Percentiles rank a stretch among this genome's conserved stretches.
These are phyloP conservation scores for Apophysomyces sp. DNA, from an alignment of 371 early-diverging fungal genomes.

Conservation along the genomic window DNA sequence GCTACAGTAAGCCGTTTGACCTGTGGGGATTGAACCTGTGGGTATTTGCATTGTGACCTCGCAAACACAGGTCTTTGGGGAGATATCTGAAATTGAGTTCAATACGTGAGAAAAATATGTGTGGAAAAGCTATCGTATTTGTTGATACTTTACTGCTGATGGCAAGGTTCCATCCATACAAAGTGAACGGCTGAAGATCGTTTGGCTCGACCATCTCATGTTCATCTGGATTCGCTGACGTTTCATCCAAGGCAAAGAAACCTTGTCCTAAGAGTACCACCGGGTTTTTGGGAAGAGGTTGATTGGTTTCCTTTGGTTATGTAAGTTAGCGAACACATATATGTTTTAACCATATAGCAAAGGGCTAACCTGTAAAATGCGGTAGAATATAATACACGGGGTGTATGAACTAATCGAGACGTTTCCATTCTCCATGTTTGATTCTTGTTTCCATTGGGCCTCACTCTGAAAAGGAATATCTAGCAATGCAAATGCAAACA, in stretches of 20 bases:
- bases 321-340: not conserved
- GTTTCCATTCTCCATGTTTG: constrained; percentile 15
- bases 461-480: constrained; percentile 41
- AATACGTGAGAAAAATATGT: not conserved
- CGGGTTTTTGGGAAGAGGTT: constrained; percentile 8
- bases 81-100: constrained; percentile 20
- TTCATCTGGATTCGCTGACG: not conserved
- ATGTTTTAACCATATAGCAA: not conserved
- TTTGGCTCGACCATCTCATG: constrained; percentile 29
- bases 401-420: constrained; percentile 24
- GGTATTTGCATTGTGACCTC: constrained; percentile 45
- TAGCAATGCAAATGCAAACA: constrained; percentile 45
- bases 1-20: constrained; percentile 24
- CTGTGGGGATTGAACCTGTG: constrained; percentile 37
- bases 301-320: constrained; percentile 1
- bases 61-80: constrained; percentile 20
- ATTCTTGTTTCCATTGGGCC: constrained; percentile 17
- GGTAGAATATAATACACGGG: constrained; percentile 48
- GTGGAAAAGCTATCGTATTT: no score
- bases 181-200: constrained; percentile 10
- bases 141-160: constrained; percentile 44
- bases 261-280: constrained; percentile 33
- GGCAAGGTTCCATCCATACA: constrained; percentile 42
- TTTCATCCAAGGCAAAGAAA: constrained; percentile 17
- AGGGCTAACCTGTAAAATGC: constrained; percentile 21